Base-by-base conservation (phyloP, 306 rosid genomes). In the Hippophae rhamnoides region DNA sequence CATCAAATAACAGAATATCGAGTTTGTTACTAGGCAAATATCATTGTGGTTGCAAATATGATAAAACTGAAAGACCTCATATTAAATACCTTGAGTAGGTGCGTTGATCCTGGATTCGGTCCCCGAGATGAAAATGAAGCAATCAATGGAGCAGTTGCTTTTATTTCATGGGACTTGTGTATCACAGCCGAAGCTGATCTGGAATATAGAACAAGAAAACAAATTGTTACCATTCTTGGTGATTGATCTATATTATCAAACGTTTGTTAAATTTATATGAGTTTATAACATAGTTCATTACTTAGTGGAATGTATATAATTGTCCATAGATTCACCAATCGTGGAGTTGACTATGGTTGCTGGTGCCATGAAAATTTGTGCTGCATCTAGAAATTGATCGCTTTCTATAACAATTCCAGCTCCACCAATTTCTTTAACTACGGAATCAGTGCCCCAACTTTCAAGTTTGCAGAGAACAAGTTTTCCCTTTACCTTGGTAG, bases 41-140 rank as follows among this genome's bases (percentile, higher is more conserved):
- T 46, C 10, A 2, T 31, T 31, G 38, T 31, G 38, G 38, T 31
- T 46, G 50, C 10, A 46, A 9, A 10, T 5, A 10, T 46, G 50
- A 46, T 46, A 46, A 7, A 2, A 46, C 4, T 9, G 1, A 46
- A 46, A 8, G 3, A 12, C 12, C 12, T 48, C 5, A 10, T 12
- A 12, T 10, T 13, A 23, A 12, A 27, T 65, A 90, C 98, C 92
- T 90, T 90, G 59, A 90, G 92, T 57, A 87, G 64, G 69, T 67
- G 75, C 7, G 52, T 40, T 12, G 96, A 73, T 64, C 78, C 86
- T 45, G 74, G 74, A 69, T 71, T 83, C 61, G 98, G 98, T 61
- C 98, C 98, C 38, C 95, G 74, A 2, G 98, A 83, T 56, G 96
- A 87, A 76, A 92, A 92, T 54, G 93, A 69, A 67, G 96, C 96